Evolutionary conservation across 306 rosid species (phyloP).

Genomic region (Trifolium subterraneum): DNA sequence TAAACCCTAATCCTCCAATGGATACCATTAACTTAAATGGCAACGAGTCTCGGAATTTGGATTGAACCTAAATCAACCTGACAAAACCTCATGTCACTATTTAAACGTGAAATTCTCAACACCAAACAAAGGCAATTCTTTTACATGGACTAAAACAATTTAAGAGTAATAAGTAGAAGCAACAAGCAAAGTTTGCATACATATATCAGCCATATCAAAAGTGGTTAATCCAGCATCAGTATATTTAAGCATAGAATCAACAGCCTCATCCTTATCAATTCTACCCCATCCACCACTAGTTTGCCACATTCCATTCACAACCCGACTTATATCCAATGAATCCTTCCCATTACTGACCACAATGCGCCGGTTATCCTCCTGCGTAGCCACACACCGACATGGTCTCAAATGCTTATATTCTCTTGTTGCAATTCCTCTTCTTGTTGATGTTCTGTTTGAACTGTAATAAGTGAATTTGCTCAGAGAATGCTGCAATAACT

Average conservation of each 20-base stretch:
- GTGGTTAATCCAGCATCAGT: constrained; percentile 74
- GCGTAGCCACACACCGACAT: constrained; percentile 53
- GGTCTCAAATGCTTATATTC: constrained; percentile 41
- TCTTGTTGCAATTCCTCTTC: constrained; percentile 31
- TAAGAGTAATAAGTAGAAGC: constrained; percentile 21
- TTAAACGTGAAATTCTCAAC: no score
- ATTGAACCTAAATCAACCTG: background rate
- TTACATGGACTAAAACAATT: constrained; percentile 22
- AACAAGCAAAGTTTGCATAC: constrained; percentile 45
- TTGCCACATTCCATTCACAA: constrained; percentile 93
- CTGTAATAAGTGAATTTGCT: constrained; percentile 45
- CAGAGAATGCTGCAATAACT: constrained; percentile 47
- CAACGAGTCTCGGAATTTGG: background rate
- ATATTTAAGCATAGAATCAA: constrained; percentile 79
- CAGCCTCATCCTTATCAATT: constrained; percentile 70
- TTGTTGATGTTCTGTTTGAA: constrained; percentile 35
- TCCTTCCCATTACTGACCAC: constrained; percentile 67
- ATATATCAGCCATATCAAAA: constrained; percentile 89
- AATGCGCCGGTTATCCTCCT: constrained; percentile 50
- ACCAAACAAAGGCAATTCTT: no score
- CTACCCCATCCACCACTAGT: constrained; percentile 87
- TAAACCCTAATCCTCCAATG: background rate
- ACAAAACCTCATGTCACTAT: background rate
- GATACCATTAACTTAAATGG: background rate
- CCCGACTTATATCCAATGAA: constrained; percentile 70